Conservation (phyloP, 768 basidiomycete genomes). For the Trametes sanguinea region DNA sequence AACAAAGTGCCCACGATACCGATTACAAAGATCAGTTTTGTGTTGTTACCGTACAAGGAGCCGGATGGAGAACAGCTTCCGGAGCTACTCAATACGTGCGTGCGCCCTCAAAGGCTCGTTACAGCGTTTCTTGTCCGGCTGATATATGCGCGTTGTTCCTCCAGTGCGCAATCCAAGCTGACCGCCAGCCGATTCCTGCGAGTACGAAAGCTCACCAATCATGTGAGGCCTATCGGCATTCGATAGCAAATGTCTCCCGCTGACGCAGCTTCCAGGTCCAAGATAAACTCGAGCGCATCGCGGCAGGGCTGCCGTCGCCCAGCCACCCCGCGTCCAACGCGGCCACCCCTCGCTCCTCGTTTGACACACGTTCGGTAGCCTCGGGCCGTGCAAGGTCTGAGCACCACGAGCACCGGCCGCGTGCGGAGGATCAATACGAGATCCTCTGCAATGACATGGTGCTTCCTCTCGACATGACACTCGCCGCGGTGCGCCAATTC, state of each 20-base stretch:
- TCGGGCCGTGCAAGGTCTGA: slow-evolving; percentile 23
- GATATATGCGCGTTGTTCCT: too few species aligned
- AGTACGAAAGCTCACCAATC: slow-evolving; percentile 78
- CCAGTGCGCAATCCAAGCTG: slow-evolving; percentile 76
- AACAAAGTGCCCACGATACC: slow-evolving; percentile 57
- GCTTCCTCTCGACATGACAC: slow-evolving; percentile 83
- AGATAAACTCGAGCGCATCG: slow-evolving; percentile 75
- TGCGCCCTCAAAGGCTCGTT: slow-evolving; percentile 19
- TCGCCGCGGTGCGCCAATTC: slow-evolving; percentile 88
- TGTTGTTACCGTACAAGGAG: slow-evolving; percentile 77
- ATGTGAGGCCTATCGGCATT: slow-evolving; percentile 52
- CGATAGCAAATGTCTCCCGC: neutral
- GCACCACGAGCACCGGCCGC: slow-evolving; percentile 25
- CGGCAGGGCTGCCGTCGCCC: slow-evolving; percentile 22
- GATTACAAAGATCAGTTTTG: slow-evolving; percentile 82
- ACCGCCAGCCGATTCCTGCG: slow-evolving; percentile 87
- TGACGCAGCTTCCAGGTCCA: slow-evolving; percentile 56
- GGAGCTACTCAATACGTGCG: slow-evolving; percentile 84
- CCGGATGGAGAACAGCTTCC: slow-evolving; percentile 64
- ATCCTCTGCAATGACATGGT: slow-evolving; percentile 86
- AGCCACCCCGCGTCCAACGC: slow-evolving; percentile 36
- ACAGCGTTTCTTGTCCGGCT: neutral
- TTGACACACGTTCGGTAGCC: slow-evolving; percentile 35
- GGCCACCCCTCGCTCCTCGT: slow-evolving; percentile 39
- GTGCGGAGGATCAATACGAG: slow-evolving; percentile 77